phyloP scores from a whole-genome alignment of 352 stramenopile species.

The Phytopythium ostracodes region DNA sequence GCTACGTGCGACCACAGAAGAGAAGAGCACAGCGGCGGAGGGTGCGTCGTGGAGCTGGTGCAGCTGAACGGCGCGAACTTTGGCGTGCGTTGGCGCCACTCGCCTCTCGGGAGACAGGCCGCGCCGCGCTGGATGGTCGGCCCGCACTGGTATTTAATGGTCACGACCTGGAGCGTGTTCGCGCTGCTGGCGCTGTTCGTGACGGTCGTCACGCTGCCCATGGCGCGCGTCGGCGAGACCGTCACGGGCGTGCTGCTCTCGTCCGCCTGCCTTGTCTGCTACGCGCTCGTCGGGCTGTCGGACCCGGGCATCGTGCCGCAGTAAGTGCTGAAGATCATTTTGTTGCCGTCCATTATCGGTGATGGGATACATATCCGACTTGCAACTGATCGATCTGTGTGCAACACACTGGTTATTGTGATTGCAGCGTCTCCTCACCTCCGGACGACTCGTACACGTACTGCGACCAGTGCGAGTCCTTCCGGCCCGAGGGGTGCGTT shows the following conservation, averaged over 20 bases:
- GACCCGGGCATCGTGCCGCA: slow-evolving; percentile 64
- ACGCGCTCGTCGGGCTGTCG: slow-evolving; percentile 69
- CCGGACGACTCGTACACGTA: slow-evolving; percentile 64
- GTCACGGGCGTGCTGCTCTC: slow-evolving; percentile 54
- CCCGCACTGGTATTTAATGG: slow-evolving; percentile 78
- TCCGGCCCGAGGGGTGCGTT: slow-evolving; percentile 58
- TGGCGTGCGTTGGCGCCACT: slow-evolving; percentile 35
- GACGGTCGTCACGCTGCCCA: slow-evolving; percentile 41
- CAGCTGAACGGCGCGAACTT: slow-evolving; percentile 53
- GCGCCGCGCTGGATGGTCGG: slow-evolving; percentile 59
- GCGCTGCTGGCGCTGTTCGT: slow-evolving; percentile 37
- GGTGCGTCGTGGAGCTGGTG: slow-evolving; percentile 41
- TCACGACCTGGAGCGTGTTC: slow-evolving; percentile 53
- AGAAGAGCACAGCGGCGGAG: background rate
- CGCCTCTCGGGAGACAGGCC: background rate
- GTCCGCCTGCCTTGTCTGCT: slow-evolving; percentile 48
- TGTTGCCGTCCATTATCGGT: background rate
- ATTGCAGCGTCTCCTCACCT: slow-evolving; percentile 27
- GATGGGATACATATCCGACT: too few relatives aligned
- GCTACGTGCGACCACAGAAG: background rate
- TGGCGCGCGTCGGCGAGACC: slow-evolving; percentile 37
- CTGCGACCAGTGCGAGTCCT: slow-evolving; percentile 78
- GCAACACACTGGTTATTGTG: background rate
- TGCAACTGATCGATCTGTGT: background rate
- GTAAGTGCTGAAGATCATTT: slow-evolving; percentile 22